Conservation (phyloP, 495 filamentous ascomycete species). For the Hypoxylon fuscum region DNA sequence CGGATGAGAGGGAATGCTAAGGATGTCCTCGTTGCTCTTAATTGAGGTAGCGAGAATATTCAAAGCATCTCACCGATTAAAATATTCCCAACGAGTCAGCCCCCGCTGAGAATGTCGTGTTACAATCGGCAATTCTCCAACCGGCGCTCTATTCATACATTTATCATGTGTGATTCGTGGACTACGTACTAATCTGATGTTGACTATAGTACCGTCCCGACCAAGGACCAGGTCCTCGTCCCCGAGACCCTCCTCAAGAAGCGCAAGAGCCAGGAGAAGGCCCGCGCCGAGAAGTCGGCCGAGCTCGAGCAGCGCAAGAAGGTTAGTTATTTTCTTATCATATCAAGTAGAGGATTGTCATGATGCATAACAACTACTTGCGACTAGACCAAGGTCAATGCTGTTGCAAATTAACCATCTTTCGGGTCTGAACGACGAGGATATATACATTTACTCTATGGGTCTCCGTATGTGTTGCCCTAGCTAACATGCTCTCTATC, state of each 20-base stretch:
- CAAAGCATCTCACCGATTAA: constrained; percentile 78
- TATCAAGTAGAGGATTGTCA: constrained; percentile 36
- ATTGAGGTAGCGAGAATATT: constrained; percentile 13
- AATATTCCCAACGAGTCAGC: constrained; percentile 81
- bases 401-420: constrained; percentile 98
- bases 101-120: constrained; percentile 87
- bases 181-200: constrained; percentile 70
- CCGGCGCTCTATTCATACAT: constrained; percentile 77
- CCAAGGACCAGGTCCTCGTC: constrained; percentile 90
- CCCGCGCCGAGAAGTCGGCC: constrained; percentile 82
- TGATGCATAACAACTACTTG: constrained; percentile 75
- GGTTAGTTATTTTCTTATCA: constrained; percentile 67
- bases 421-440: constrained; percentile 90
- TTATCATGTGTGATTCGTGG: constrained; percentile 63
- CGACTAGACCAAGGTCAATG: constrained; percentile 97
- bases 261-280: constrained; percentile 99
- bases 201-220: constrained; percentile 78
- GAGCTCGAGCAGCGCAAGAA: constrained; percentile 87
- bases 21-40: constrained; percentile 4
- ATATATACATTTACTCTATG: constrained; percentile 28
- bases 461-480: constrained; percentile 37
- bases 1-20: constrained; percentile 66
- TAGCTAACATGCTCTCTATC: constrained; percentile 17
- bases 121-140: constrained; percentile 84
- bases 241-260: constrained; percentile 99